Base-by-base conservation (phyloP, 352 stramenopile genomes). In the Pythium oligandrum region DNA sequence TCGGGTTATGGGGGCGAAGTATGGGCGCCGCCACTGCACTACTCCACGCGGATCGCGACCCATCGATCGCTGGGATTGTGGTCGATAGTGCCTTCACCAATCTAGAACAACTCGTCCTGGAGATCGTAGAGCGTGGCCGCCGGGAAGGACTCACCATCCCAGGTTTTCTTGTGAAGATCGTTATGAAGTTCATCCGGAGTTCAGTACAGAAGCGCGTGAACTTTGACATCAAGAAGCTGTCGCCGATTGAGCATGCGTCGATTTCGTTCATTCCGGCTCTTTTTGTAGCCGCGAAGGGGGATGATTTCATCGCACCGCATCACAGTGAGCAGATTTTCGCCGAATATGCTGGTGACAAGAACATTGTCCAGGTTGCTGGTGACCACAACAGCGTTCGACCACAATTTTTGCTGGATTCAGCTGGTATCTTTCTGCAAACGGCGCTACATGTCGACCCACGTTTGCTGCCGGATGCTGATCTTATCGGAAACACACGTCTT, bases 11-110 rank as follows among this genome's bases (percentile, higher is more conserved):
- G 97, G 97, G 97, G 3, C 65, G 97, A 53, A 98, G 87, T 60
- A 99, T 99, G 97, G 97, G 97, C 17, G 97, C 97, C 5, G 96
- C 96, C 1, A 99, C 97, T 0, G 95, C 96, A 8, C 73, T 99
- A n/a, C 82, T 99, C 60, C 96, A 99, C 73, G 96, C 88, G 0
- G 93, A 98, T 66, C 74, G 96, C 33, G 96, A 99, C 73, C 95
- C 96, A 26, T 97, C 85, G 10, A 99, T 99, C 62, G 93, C 93
- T 3, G 96, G 89, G 26, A 98, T 98, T 72, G 89, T 99, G 50
- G 79, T 99, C 4, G 97, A 99, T 71, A 98, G 88, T 33, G 84
- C 96, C 1, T 99, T 99, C 75, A 92, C 90, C 0, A 96, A 97
- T 71, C 78, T 99, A 44, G 90, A 95, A 17, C 75, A 96, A 61